Evolutionary conservation across 1,284 basidiomycete species (phyloP).

Genomic region (Termitomyces sp.): DNA sequence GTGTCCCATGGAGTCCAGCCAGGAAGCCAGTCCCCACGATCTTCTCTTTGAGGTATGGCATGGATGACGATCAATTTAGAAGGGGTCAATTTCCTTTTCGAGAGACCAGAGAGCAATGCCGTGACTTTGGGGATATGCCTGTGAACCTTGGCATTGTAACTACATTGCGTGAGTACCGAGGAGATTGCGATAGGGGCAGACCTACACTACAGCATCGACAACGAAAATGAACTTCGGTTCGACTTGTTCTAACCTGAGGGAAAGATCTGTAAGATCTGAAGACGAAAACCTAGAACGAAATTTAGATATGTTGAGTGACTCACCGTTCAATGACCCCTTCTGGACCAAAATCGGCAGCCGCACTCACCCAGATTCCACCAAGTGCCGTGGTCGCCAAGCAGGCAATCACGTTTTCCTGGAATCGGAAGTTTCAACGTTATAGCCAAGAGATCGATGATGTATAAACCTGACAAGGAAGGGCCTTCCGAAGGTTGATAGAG

Average conservation of each 20-base stretch:
- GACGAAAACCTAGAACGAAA: conserved; percentile 2
- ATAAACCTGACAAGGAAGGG: neutral
- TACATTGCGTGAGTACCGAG: conserved; percentile 20
- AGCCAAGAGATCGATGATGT: neutral
- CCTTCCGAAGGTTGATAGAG: neutral
- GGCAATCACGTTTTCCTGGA: conserved; percentile 66
- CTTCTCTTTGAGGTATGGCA: conserved; percentile 31
- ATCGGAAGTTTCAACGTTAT: neutral
- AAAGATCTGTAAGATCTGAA: conserved; percentile 1
- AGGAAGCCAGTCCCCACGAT: conserved; percentile 34
- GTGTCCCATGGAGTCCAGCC: conserved; percentile 56
- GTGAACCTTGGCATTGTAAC: conserved; percentile 70
- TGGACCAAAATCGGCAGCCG: conserved; percentile 85
- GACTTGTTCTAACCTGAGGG: conserved; percentile 63
- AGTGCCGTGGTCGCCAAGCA: conserved; percentile 75
- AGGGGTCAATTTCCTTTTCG: conserved; percentile 28
- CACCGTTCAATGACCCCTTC: conserved; percentile 79
- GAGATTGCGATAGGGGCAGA: conserved; percentile 2
- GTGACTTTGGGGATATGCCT: conserved; percentile 65
- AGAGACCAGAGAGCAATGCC: conserved; percentile 48
- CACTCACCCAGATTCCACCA: conserved; percentile 78
- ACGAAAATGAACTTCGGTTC: conserved; percentile 70
- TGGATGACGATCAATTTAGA: conserved; percentile 60
- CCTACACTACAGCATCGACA: conserved; percentile 67
- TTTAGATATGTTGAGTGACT: conserved; percentile 15